Base-by-base conservation (phyloP, 2,329 filamentous ascomycete species). In the Penicillium crustosum region DNA sequence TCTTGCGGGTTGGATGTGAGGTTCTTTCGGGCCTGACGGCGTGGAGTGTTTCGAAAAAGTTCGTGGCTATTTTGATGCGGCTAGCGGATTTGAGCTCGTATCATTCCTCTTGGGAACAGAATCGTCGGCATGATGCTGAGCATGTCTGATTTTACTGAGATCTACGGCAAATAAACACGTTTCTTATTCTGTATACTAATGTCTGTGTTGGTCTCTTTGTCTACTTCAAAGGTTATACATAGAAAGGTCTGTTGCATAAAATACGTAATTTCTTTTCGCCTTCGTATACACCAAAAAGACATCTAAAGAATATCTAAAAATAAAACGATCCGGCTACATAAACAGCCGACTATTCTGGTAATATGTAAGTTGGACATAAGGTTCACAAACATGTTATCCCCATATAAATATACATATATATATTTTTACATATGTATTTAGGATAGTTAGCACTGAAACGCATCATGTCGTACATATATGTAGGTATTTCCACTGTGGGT, bases 1-100 rank as follows among this genome's bases (percentile, higher is more conserved):
- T 77, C 2, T 51, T 80, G 27, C 63, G 63, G 5, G 73, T 77
- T 59, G 78, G 77, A 4, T 73, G 70, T 57, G 74, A 73, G 45
- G 69, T 73, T 0, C 59, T 80, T n/a, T 62, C 61, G n/a, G 58
- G 66, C 15, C 56, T 73, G 42, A 66, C 53, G 12, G 70, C 73
- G 4, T 77, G 75, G 75, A 72, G 73, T 15, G 63, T 73, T 29
- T 74, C 74, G 10, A 70, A 69, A 54, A 66, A 65, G 49, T 73
- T 70, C 25, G 64, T 69, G 42, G 66, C 69, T 21, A 70, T 73
- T 29, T 55, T 77, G 45, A 70, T 63, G 17, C 69, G 66, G 33
- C 61, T 75, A 49, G 70, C 67, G n/a, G 70, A 74, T 19, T 38
- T 68, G 21, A 53, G 58, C 47, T 61, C 61, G 15, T 49, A 45